Evolutionary conservation across 345 rosid genomes (phyloP), one percentile per base, ranked within the genome.

Genomic region (Geranium brycei): DNA sequence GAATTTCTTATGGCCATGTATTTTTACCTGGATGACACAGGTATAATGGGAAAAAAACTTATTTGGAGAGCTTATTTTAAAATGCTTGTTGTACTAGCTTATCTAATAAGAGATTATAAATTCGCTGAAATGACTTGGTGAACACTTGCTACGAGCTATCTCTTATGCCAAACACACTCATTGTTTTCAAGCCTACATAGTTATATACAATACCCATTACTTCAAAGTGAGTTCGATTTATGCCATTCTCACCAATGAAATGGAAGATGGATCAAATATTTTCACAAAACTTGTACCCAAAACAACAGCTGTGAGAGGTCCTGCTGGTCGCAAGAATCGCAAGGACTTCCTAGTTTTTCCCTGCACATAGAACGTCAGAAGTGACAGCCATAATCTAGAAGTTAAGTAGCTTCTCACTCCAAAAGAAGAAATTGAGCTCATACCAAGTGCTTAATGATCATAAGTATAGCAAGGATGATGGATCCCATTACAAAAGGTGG

Each of bases 401-500:
- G 23, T 53, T 60, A 35, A 64, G 31, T 64, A 66, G 17, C 13
- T 13, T n/a, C 0, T 17, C 19, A 16, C 19, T 10, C 51, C 31
- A 63, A 19, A 57, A 60, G 59, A 40, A 65, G 71, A 69, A 47
- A 6, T 62, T 4, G 64, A 66, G 71, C 61, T 60, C 79, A 67
- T 85, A 95, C 99, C 92, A 91, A 75, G 68, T 85, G 91, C 78
- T 91, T 91, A 96, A 91, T 91, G 75, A 81, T 72, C 76, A 82
- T 86, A 72, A 95, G 82, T 69, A 87, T 73, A 7, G 83, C 83
- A 64, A 95, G 97, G 76, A 88, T 84, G 72, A 72, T 57, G 65
- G 89, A 91, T 76, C 99, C 99, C 97, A 91, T 83, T 66, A 91
- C 80, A 79, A 95, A 95, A 66, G 99, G 99, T 60, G 95, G 97